Base-by-base conservation (phyloP, 2,329 filamentous ascomycete genomes). In the Triangularia setosa region DNA sequence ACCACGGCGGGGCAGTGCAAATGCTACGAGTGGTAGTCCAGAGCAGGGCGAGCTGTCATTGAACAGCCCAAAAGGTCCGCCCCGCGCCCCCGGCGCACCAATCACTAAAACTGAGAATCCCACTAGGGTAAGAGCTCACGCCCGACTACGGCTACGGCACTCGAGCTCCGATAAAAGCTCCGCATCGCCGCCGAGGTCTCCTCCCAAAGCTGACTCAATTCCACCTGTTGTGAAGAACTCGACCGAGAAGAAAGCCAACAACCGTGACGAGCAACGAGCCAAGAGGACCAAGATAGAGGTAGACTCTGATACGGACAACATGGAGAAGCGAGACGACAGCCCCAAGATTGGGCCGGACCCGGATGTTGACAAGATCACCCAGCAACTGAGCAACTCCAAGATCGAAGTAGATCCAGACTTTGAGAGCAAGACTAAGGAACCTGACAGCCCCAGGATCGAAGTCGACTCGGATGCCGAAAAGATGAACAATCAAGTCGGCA, bases 61-160 rank as follows among this genome's bases (percentile, higher is more conserved):
- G 33, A 55, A 62, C 28, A 67, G 61, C 52, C 30, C 61, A 63
- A 65, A 68, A 69, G 66, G 68, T 68, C 66, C 68, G 66, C 30
- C 56, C 62, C 60, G 48, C 35, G 24, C 30, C 62, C 63, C 63
- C 48, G 53, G 62, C 57, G 18, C 57, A 48, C 12, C 44, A 40
- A 63, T 61, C 65, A 40, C 59, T 54, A 56, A 68, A 64, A 33
- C 67, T 65, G 67, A 68, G 40, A 64, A 65, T 23, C 61, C 56
- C 63, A 55, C 23, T 55, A 68, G 67, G 52, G 40, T 65, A 40
- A 58, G 61, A 58, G 59, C 28, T 40, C 56, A 35, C 52, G 56
- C 62, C 59, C 52, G 44, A 61, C 30, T 59, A 48, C 62, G 60
- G 12, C 58, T 61, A 14, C 48, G 18, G 11, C 58, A 24, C 12